Base-by-base conservation (phyloP, 2,329 filamentous ascomycete species). In the Neurospora crassa region DNA sequence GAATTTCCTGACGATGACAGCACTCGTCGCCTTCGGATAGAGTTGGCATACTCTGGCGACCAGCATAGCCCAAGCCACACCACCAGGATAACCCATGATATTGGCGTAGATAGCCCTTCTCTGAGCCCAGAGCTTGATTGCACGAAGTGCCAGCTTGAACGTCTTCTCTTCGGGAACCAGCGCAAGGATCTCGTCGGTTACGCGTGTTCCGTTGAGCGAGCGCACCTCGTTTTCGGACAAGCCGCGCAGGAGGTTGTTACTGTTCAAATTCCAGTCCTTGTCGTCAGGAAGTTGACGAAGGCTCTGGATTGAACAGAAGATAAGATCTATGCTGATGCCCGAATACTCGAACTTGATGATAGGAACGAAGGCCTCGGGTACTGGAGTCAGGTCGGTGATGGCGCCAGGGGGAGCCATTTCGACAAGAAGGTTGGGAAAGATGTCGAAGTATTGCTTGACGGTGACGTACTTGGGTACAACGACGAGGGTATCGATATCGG, bases 61-160 rank as follows among this genome's bases (percentile, higher is more conserved):
- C 78, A 99, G 87, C 92, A 99, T 97, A 14, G 95, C 96, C 93
- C 95, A 99, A 5, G 96, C 96, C 53, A 99, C 94, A 82, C 96
- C 96, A 76, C 96, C 96, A 2, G 96, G 96, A 76, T 96, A 99
- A 37, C 96, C 96, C 81, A 97, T 94, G 74, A 98, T 94, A 78
- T 97, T 97, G 74, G 93, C 93, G 79, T 98, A 98, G 68, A 98
- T 93, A 34, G 92, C 96, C 73, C 95, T 92, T 69, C 91, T 89
- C 78, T 97, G 93, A 11, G 96, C 94, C 96, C 96, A 99, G 8
- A 99, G 86, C 82, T 99, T 99, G 83, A 99, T 92, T 16, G 94
- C 94, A 69, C 96, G 89, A 73, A 98, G 81, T 11, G 96, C 96
- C 74, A 94, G 88, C 73, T 93, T 91, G 81, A 99, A 99, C 4